Conservation (phyloP, 179 eudicot species). For the Carnegiea gigantea region DNA sequence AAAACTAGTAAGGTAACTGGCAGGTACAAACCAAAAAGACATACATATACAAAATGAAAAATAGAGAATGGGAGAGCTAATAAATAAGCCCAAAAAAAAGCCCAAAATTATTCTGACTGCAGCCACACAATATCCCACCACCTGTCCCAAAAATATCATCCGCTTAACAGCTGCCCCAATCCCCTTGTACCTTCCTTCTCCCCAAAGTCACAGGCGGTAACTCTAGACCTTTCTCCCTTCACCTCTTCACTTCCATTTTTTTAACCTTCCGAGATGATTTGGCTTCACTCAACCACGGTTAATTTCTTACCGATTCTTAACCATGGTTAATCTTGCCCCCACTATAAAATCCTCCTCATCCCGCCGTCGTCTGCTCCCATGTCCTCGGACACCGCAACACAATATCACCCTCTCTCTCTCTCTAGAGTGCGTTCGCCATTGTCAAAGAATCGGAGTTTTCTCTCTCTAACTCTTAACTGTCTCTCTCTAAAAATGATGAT, state of each 20-base stretch:
- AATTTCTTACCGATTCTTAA: constrained; percentile 1
- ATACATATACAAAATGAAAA: neutral
- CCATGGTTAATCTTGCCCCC: constrained; percentile 23
- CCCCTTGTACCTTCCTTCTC: constrained; percentile 5
- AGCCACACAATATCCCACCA: neutral
- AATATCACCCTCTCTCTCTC: neutral
- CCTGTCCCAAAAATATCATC: constrained; percentile 12
- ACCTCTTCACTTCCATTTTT: neutral
- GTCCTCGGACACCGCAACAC: constrained; percentile 24
- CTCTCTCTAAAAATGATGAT: constrained; percentile 44
- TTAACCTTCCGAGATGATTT: neutral
- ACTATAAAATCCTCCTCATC: constrained; percentile 20
- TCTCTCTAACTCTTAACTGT: neutral
- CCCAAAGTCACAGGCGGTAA: constrained; percentile 9
- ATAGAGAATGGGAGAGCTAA: neutral
- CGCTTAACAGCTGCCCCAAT: constrained; percentile 18
- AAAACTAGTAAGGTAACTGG: neutral
- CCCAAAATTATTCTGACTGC: neutral
- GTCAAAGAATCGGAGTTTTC: neutral
- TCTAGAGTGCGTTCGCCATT: neutral
- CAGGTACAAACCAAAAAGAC: neutral
- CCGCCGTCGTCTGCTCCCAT: constrained; percentile 27
- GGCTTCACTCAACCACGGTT: neutral
- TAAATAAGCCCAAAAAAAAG: neutral
- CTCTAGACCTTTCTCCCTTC: constrained; percentile 20